phyloP scores from a whole-genome alignment of 1,284 basidiomycete genomes.

The Phellinidium pouzarii region DNA sequence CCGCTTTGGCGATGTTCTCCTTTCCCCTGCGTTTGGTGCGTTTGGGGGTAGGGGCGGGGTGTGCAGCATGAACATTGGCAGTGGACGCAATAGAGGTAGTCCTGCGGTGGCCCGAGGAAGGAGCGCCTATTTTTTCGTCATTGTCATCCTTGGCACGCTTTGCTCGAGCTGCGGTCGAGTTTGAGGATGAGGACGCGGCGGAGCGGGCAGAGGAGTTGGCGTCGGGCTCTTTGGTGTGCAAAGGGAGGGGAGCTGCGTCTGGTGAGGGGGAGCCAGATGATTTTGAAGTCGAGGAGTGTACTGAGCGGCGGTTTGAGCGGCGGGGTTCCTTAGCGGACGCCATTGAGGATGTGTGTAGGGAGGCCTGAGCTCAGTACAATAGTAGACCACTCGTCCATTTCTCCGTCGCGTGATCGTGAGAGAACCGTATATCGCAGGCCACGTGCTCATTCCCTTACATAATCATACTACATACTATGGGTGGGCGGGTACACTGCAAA shows the following conservation, averaged over 20 bases:
- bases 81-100: slow-evolving; percentile 30
- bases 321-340: slow-evolving; percentile 68
- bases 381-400: too few species aligned
- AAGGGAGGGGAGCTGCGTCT: slow-evolving; percentile 37
- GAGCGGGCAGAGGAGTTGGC: slow-evolving; percentile 25
- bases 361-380: too few species aligned
- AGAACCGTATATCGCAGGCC: too few species aligned
- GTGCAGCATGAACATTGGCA: slow-evolving; percentile 34
- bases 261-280: slow-evolving; percentile 66
- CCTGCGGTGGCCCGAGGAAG: slow-evolving; percentile 12
- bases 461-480: too few species aligned
- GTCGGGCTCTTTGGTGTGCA: slow-evolving; percentile 11
- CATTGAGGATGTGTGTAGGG: slow-evolving; percentile 43
- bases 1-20: slow-evolving; percentile 29
- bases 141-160: slow-evolving; percentile 68
- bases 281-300: slow-evolving; percentile 62
- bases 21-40: slow-evolving; percentile 50
- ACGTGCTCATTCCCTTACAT: too few species aligned
- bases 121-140: slow-evolving; percentile 52
- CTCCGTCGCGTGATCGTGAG: neutral
- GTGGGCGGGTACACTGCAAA: too few species aligned
- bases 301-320: slow-evolving; percentile 66
- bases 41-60: slow-evolving; percentile 32
- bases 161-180: slow-evolving; percentile 37
- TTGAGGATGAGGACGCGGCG: slow-evolving; percentile 34